Evolutionary conservation across 1,139 yeast genomes (phyloP).

Genomic region (Insectozyma bohioensis): DNA sequence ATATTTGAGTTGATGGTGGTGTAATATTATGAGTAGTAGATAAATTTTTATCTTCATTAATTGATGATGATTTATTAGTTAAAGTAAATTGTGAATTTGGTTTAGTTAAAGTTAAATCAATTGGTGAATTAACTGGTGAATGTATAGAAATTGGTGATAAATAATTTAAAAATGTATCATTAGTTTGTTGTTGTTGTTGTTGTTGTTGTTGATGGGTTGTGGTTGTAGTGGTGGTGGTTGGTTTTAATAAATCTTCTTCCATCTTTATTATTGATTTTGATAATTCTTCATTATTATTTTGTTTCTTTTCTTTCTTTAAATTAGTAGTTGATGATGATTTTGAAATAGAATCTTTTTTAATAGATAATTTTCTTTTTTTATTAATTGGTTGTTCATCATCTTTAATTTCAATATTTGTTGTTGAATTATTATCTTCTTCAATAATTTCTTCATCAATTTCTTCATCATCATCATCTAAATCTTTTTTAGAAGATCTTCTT

Average conservation of each 20-base stretch:
- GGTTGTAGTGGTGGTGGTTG: conserved; percentile 5
- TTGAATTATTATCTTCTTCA: conserved; percentile 5
- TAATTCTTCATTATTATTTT: too few species aligned
- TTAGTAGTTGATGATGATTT: conserved; percentile 6
- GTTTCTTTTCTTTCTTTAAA: too few species aligned
- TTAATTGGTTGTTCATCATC: conserved; percentile 2
- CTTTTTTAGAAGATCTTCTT: conserved; percentile 9
- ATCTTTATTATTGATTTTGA: not conserved
- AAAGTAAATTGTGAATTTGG: conserved; percentile 27
- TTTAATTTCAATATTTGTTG: not conserved
- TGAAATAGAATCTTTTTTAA: conserved; percentile 5
- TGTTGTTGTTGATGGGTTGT: conserved; percentile 5
- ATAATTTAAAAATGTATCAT: conserved; percentile 31
- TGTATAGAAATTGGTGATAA: conserved; percentile 47
- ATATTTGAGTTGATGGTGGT: conserved; percentile 14
- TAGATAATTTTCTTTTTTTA: conserved; percentile 13
- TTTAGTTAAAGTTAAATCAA: conserved; percentile 37
- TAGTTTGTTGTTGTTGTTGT: conserved; percentile 6
- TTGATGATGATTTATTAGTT: conserved; percentile 27
- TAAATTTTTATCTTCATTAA: not conserved
- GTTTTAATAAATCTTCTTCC: conserved; percentile 1
- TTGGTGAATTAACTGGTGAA: conserved; percentile 43
- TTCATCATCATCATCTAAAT: conserved; percentile 14
- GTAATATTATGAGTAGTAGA: conserved; percentile 14
- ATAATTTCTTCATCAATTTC: conserved; percentile 4